Conservation (phyloP, 176 grass and related monocot genomes). For the Olyra latifolia region DNA sequence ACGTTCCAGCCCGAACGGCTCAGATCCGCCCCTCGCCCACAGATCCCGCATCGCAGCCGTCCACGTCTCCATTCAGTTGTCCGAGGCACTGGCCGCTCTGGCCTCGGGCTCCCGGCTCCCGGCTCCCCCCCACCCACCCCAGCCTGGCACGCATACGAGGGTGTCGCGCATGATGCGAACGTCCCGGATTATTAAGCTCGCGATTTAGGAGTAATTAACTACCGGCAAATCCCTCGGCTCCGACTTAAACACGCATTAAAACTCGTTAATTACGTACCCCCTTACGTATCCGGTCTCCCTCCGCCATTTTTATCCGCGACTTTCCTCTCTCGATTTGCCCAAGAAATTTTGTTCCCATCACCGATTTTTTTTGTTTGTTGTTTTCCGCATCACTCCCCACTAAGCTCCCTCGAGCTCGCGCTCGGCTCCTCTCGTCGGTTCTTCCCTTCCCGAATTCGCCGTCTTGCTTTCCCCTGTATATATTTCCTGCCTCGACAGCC, state of each 20-base stretch:
- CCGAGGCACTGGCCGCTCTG: not conserved
- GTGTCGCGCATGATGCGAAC: conserved; percentile 32
- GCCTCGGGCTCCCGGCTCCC: no score
- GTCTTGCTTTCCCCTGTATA: conserved; percentile 7
- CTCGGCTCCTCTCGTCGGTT: conserved; percentile 24
- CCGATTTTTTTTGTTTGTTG: conserved; percentile 20
- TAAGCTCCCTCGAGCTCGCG: conserved; percentile 22
- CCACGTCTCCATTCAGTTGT: not conserved
- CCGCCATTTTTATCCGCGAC: not conserved
- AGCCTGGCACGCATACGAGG: conserved; percentile 52
- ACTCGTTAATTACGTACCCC: not conserved
- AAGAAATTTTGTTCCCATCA: conserved; percentile 14
- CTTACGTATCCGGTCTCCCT: not conserved
- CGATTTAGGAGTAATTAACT: not conserved
- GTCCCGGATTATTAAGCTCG: not conserved
- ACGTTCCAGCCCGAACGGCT: conserved; percentile 25
- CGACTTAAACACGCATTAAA: not conserved
- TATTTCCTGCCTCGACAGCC: conserved; percentile 26
- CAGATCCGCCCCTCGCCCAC: not conserved
- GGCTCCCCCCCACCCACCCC: no score
- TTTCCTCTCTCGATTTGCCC: conserved; percentile 44
- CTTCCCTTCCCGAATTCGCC: conserved; percentile 31
- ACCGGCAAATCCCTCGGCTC: not conserved
- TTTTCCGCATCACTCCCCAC: conserved; percentile 51
- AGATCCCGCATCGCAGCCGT: not conserved